Evolutionary conservation across 2,329 filamentous ascomycete species (phyloP).

Genomic region (Botrytis sinoallii): DNA sequence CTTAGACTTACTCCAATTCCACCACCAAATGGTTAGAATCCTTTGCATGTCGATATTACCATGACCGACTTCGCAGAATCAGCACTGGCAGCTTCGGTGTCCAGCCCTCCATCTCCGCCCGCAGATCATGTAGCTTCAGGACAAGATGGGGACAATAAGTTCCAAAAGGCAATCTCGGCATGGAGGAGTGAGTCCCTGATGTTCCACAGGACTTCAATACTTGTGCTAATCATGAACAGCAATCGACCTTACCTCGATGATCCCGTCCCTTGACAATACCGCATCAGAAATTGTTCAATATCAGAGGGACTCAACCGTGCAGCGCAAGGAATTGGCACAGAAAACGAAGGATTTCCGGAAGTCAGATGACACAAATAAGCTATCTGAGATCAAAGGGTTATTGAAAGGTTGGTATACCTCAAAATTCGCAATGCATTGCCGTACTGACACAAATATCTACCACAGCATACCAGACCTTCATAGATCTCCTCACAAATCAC

Average conservation of each 20-base stretch:
- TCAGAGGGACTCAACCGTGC: constrained; percentile 91
- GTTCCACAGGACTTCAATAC: constrained; percentile 13
- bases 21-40: constrained; percentile 5
- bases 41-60: constrained; percentile 14
- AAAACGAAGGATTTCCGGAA: constrained; percentile 99
- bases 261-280: constrained; percentile 83
- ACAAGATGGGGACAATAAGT: constrained; percentile 75
- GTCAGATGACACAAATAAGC: constrained; percentile 81
- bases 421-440: not conserved
- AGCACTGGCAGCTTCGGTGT: constrained; percentile 25
- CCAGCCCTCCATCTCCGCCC: constrained; percentile 16
- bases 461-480: constrained; percentile 91
- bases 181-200: constrained; percentile 72
- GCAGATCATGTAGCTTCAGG: constrained; percentile 25
- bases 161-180: constrained; percentile 90
- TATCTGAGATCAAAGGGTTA: constrained; percentile 83
- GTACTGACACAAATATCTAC: not conserved
- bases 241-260: constrained; percentile 80
- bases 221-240: constrained; percentile 48
- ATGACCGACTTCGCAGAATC: constrained; percentile 36
- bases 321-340: constrained; percentile 95
- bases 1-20: not conserved
- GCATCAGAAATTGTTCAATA: constrained; percentile 94
- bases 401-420: constrained; percentile 65
- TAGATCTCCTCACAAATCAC: constrained; percentile 93